Evolutionary conservation across 345 rosid species (phyloP), one percentile per base, ranked within the genome.

Genomic region (Stellera chamaejasme): DNA sequence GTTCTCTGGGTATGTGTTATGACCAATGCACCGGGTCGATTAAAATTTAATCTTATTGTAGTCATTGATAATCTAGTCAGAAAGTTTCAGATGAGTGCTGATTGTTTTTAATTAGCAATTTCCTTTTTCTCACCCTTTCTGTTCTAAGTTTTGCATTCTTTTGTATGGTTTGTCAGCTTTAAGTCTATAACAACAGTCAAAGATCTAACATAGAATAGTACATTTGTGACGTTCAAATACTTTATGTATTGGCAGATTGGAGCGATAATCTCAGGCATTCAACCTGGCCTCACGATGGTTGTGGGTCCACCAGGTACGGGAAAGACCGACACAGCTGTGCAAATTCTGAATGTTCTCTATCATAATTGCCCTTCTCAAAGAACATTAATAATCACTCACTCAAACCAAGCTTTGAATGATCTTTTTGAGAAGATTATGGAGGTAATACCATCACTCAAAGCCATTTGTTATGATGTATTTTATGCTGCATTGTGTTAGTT

Each of bases 271-370:
- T 93, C 99, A 62, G 99, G 99, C 62, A 77, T 89, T 71, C 97
- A 93, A 75, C 97, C 99, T 49, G 99, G 99, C 56, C 77, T 93
- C 42, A 87, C 97, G 42, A 89, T 93, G 99, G 97, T 89, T 55
- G 99, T 93, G 13, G 99, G 99, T 69, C 99, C 99, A 27, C 99
- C 99, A 13, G 99, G 99, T 68, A 93, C 97, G 0, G 99, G 99
- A 66, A 93, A 93, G 79, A 93, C 99, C 54, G 99, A 93, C 75
- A 93, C 97, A 55, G 99, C 97, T 43, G 99, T 93, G 73, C 99
- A 93, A 69, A 83, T 93, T 56, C 76, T 93, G 74, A 89, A 89
- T 56, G 91, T 89, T 70, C 86, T 93, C 36, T 93, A 93, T 78
- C 99, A 93, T 66, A 93, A 93, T 63, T 93, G 97, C 68, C 92